A percentile compares a stretch with the other conserved stretches of the same genome.
These are phyloP conservation scores for Alternaria longipes DNA, from an alignment of 2,329 filamentous ascomycete genomes.

Conservation along the genomic window DNA sequence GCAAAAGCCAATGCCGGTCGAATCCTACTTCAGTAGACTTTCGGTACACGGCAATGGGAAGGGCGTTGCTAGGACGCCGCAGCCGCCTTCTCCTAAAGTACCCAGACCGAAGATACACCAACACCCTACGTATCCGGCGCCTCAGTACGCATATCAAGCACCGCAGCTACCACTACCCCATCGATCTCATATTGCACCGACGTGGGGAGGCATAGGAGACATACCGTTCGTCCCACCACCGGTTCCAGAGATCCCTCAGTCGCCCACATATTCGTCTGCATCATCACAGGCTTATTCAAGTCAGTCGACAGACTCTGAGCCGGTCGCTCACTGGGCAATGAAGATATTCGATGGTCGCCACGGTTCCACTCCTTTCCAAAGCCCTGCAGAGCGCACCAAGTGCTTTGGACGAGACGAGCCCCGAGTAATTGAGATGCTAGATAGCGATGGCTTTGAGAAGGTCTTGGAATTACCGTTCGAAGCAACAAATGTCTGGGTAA, in stretches of 20 bases:
- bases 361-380: constrained; percentile 49
- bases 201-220: constrained; percentile 37
- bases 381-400: constrained; percentile 42
- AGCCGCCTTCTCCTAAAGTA: constrained; percentile 35
- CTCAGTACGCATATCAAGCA: constrained; percentile 23
- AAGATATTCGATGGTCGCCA: constrained; percentile 56
- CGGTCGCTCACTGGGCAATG: constrained; percentile 54
- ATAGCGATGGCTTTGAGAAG: constrained; percentile 53
- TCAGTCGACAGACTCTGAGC: constrained; percentile 46
- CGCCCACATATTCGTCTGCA: constrained; percentile 55
- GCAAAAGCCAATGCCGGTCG: constrained; percentile 47
- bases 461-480: constrained; percentile 58
- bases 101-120: constrained; percentile 42
- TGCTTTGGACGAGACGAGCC: constrained; percentile 50
- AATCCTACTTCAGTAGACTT: constrained; percentile 45
- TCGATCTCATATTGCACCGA: constrained; percentile 29
- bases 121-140: constrained; percentile 38
- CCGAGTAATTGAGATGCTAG: constrained; percentile 45
- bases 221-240: constrained; percentile 47
- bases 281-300: constrained; percentile 54
- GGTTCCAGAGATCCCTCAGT: constrained; percentile 52
- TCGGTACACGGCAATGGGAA: constrained; percentile 32
- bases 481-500: constrained; percentile 56
- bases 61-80: constrained; percentile 39
- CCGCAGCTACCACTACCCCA: constrained; percentile 22